Conservation (phyloP, 2,329 filamentous ascomycete genomes). For the Fusarium sp. region DNA sequence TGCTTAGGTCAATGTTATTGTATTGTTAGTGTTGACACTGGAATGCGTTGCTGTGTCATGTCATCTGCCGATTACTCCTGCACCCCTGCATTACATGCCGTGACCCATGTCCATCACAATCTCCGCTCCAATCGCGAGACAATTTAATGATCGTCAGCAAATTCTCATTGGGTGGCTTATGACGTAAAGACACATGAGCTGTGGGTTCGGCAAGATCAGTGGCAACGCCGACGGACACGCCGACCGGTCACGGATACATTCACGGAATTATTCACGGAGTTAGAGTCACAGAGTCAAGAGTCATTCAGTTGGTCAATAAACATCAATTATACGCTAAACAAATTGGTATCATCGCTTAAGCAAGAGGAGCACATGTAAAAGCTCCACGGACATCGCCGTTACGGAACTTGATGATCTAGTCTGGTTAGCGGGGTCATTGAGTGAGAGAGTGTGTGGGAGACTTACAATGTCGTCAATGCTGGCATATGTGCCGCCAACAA, state of each 20-base stretch:
- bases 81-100: not conserved
- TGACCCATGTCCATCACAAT: not conserved
- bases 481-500: conserved; percentile 50
- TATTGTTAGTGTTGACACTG: not conserved
- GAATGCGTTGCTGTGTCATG: not conserved
- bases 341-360: conserved; percentile 35
- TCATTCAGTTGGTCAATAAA: not conserved
- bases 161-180: conserved; percentile 4
- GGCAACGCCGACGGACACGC: conserved; percentile 1
- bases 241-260: not conserved
- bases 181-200: not conserved
- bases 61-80: not conserved
- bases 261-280: too few species aligned
- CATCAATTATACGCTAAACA: conserved; percentile 31
- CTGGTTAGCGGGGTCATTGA: conserved; percentile 19
- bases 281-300: too few species aligned
- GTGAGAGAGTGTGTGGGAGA: not conserved
- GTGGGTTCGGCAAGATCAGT: not conserved
- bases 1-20: not conserved
- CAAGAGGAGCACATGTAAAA: conserved; percentile 47
- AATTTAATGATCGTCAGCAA: not conserved
- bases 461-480: conserved; percentile 49
- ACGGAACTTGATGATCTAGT: conserved; percentile 42
- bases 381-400: conserved; percentile 43
- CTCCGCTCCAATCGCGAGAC: not conserved